These are phyloP conservation scores for Trichophaea hybrida DNA, from an alignment of 2,329 filamentous ascomycete species.

Conservation along the genomic window DNA sequence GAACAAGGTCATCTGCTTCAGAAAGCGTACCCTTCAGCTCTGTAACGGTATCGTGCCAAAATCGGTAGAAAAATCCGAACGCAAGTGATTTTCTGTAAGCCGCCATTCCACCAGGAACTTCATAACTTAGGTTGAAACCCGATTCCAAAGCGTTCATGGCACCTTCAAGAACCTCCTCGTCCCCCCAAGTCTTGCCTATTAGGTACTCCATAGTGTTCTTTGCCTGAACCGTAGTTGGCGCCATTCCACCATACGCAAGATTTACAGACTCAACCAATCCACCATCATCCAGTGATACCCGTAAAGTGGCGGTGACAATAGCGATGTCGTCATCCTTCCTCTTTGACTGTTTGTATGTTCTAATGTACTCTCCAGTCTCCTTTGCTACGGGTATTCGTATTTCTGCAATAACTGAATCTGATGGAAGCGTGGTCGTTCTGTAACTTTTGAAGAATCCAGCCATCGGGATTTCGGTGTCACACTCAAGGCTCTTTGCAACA, in stretches of 20 bases:
- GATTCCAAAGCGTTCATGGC: constrained; percentile 76
- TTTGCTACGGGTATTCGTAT: constrained; percentile 70
- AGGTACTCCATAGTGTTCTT: constrained; percentile 63
- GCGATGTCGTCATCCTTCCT: constrained; percentile 97
- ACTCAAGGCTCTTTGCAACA: constrained; percentile 56
- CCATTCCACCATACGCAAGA: constrained; percentile 90
- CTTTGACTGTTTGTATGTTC: constrained; percentile 92
- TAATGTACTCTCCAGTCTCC: constrained; percentile 65
- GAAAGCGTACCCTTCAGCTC: constrained; percentile 39
- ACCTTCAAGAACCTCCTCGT: constrained; percentile 72
- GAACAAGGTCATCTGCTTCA: constrained; percentile 42
- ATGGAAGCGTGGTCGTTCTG: constrained; percentile 62
- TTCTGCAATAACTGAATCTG: constrained; percentile 70
- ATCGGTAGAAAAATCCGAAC: constrained; percentile 89
- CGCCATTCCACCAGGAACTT: constrained; percentile 93
- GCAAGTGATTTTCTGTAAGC: constrained; percentile 86
- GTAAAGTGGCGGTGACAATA: constrained; percentile 79
- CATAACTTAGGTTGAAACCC: constrained; percentile 78
- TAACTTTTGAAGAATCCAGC: constrained; percentile 85
- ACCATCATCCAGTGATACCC: constrained; percentile 54
- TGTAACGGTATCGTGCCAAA: constrained; percentile 76
- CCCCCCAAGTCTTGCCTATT: constrained; percentile 61
- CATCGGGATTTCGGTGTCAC: constrained; percentile 80
- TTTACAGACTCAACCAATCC: constrained; percentile 60
- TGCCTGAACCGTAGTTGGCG: constrained; percentile 75